These are phyloP conservation scores for Syzygium jambos DNA, from an alignment of 345 rosid species.

Conservation along the genomic window DNA sequence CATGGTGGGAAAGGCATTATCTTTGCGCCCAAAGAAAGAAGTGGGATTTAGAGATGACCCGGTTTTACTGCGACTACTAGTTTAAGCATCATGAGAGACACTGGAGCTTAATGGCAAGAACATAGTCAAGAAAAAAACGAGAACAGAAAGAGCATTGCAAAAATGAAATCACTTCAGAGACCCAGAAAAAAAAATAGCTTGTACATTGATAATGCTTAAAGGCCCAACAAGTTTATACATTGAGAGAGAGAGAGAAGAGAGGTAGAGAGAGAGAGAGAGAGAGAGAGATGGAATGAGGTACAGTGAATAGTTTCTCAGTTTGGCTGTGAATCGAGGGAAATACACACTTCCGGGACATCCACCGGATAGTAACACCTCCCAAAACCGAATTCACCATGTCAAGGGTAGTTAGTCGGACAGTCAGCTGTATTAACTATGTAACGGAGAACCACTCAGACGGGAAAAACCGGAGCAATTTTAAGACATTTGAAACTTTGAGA, in stretches of 20 bases:
- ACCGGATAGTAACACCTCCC: not conserved
- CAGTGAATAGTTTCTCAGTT: not conserved
- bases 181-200: not conserved
- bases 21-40: not conserved
- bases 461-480: not conserved
- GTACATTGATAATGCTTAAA: conserved; percentile 7
- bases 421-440: not conserved
- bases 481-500: not conserved
- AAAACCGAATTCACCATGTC: not conserved
- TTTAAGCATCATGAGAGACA: not conserved
- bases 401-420: not conserved
- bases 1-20: not conserved
- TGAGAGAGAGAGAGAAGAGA: not conserved
- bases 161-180: not conserved
- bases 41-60: not conserved
- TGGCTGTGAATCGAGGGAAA: not conserved
- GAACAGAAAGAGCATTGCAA: not conserved
- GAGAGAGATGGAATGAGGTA: not conserved
- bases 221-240: conserved; percentile 7
- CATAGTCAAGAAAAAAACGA: not conserved
- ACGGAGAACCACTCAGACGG: not conserved
- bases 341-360: not conserved
- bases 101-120: not conserved
- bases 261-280: not conserved
- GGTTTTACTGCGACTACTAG: not conserved